Evolutionary conservation across 306 rosid species (phyloP).

Genomic region (Cucurbita ficifolia): DNA sequence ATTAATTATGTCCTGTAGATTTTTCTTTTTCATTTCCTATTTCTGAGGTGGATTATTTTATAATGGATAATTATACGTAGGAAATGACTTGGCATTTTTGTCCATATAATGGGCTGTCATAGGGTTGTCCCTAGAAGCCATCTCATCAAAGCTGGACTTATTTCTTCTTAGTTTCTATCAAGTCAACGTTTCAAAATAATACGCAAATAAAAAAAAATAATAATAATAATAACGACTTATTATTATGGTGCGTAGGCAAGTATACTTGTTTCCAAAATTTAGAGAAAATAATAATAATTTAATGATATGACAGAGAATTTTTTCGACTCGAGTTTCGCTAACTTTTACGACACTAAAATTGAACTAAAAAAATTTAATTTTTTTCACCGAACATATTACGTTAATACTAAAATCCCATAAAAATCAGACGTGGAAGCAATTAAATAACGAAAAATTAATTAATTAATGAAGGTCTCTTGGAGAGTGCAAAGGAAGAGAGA

Average conservation of each 20-base stretch:
- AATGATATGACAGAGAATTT: too few species aligned
- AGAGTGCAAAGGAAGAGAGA: conserved; percentile 33
- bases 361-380: too few species aligned
- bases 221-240: neutral
- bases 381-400: too few species aligned
- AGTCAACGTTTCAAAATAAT: neutral
- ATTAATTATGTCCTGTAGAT: too few species aligned
- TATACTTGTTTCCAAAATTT: neutral
- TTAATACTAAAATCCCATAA: too few species aligned
- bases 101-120: neutral
- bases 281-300: too few species aligned
- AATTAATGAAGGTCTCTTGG: neutral
- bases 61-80: neutral
- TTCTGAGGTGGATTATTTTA: neutral
- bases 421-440: too few species aligned
- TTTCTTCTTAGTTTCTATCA: neutral
- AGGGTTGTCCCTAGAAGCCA: neutral
- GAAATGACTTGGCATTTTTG: neutral
- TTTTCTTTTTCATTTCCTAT: too few species aligned
- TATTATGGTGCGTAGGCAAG: neutral
- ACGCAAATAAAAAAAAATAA: neutral
- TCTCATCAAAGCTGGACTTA: neutral
- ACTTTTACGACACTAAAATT: too few species aligned
- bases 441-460: too few species aligned
- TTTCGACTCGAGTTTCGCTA: too few species aligned